These are phyloP conservation scores for Scedosporium dehoogii DNA, from an alignment of 2,329 filamentous ascomycete genomes.

Conservation along the genomic window DNA sequence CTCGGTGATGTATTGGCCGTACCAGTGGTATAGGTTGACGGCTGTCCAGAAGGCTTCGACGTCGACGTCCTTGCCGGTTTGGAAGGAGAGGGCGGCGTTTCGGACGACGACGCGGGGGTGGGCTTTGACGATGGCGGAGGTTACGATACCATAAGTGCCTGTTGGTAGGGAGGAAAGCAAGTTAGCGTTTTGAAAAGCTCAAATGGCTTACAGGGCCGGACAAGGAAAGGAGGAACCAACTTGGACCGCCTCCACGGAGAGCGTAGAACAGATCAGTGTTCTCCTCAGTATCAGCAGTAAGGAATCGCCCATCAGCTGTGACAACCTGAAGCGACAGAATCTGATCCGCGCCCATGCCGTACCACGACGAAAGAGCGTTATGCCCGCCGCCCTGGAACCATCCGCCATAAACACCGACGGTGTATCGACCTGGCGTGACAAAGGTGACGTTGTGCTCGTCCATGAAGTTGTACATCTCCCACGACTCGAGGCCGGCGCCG, in stretches of 20 bases:
- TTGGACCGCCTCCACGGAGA: constrained; percentile 31
- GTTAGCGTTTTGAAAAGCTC: background rate
- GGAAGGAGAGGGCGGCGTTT: constrained; percentile 19
- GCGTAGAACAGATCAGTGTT: constrained; percentile 41
- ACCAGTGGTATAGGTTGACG: constrained; percentile 22
- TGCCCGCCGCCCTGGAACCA: constrained; percentile 49
- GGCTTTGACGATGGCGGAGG: constrained; percentile 25
- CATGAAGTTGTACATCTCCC: constrained; percentile 29
- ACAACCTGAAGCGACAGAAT: constrained; percentile 38
- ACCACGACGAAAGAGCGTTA: constrained; percentile 25
- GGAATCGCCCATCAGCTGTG: constrained; percentile 31
- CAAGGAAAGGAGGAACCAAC: background rate
- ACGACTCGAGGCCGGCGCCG: constrained; percentile 41
- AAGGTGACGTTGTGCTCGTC: constrained; percentile 18
- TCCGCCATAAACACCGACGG: constrained; percentile 44
- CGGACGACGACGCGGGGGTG: constrained; percentile 23
- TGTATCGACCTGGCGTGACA: constrained; percentile 22
- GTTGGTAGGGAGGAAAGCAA: background rate
- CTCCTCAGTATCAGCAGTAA: constrained; percentile 28
- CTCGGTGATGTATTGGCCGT: constrained; percentile 22
- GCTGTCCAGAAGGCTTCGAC: constrained; percentile 18
- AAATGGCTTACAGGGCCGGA: too few relatives aligned
- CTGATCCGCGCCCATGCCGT: constrained; percentile 39
- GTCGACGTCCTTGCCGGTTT: constrained; percentile 15
- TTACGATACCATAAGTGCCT: constrained; percentile 33